phyloP scores from a whole-genome alignment of 73 alveolate genomes.

The Tetrahymena malaccensis region DNA sequence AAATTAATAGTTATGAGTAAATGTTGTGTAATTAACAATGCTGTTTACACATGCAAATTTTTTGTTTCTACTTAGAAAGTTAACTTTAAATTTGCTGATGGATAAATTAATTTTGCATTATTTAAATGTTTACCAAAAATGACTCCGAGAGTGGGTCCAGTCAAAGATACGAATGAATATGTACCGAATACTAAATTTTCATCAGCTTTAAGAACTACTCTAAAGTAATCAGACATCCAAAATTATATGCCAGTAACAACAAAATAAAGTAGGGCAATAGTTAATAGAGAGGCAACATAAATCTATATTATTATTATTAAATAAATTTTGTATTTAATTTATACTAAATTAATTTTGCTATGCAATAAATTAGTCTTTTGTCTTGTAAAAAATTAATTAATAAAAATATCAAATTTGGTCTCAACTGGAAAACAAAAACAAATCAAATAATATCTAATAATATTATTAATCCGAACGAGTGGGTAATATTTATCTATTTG shows the following conservation, averaged over 20 bases:
- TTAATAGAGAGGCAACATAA: slow-evolving; percentile 13
- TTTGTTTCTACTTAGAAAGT: too few relatives aligned
- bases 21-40: background rate
- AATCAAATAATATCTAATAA: background rate
- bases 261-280: slow-evolving; percentile 75
- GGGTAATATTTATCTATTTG: background rate
- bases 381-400: background rate
- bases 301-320: slow-evolving; percentile 13
- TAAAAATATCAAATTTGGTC: background rate
- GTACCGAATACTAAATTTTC: slow-evolving; percentile 50
- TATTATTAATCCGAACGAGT: background rate
- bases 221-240: slow-evolving; percentile 91
- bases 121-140: slow-evolving; percentile 49
- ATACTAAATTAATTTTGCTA: slow-evolving; percentile 1
- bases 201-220: slow-evolving; percentile 56
- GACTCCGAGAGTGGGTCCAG: slow-evolving; percentile 90
- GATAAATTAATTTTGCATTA: background rate
- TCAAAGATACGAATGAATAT: slow-evolving; percentile 60
- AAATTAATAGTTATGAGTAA: background rate
- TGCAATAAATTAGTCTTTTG: background rate
- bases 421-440: background rate
- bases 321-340: background rate
- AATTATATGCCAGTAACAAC: slow-evolving; percentile 89
- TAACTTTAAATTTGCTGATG: background rate
- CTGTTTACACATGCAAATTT: background rate